Base-by-base conservation (phyloP, 768 basidiomycete genomes). In the Mycena galericulata region DNA sequence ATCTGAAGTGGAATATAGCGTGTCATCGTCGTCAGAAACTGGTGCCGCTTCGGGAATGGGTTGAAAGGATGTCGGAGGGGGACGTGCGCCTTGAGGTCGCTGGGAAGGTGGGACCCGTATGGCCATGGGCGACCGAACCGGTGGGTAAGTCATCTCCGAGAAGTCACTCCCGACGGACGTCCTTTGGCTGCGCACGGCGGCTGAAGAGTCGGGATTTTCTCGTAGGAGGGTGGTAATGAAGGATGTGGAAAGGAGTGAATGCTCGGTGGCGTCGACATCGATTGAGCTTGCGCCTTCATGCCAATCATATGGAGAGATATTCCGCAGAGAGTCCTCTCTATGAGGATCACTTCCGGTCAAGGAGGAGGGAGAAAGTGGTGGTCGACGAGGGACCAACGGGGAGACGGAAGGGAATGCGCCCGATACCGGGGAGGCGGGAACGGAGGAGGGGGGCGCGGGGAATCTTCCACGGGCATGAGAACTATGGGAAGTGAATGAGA, bases 281-380 rank as follows among this genome's bases (percentile, higher is more conserved):
- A 90, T 86, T 66, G 82, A 84, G 15, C 88, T 88, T 20, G 87
- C 84, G 2, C 86, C 89, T 73, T 90, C 89, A 66, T 89, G 86
- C 88, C 89, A 89, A 73, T 88, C 87, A 70, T 84, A 79, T 4
- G 86, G 82, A 17, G 87, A 83, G 43, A 80, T 70, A 24, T 75
- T 55, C 46, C 59, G 51, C 12, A 68, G 66, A n/a, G 57, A 49
- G 49, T 59, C 54, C 11, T 59, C 65, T 32, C 65, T 65, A 12
- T n/a, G 54, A 14, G 51, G 57, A 26, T 56, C 36, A 40, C 61
- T 62, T 46, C 51, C 41, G 22, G 68, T 15, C 20, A 38, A 49
- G 22, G 66, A 61, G 24, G 41, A 45, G 30, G 49, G 65, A 36
- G 68, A 50, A 32, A 17, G 56, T 36, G 66, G 54, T 65, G 50